These are phyloP conservation scores for Nothopassalora personata DNA, from an alignment of 2,329 filamentous ascomycete genomes.

Conservation along the genomic window DNA sequence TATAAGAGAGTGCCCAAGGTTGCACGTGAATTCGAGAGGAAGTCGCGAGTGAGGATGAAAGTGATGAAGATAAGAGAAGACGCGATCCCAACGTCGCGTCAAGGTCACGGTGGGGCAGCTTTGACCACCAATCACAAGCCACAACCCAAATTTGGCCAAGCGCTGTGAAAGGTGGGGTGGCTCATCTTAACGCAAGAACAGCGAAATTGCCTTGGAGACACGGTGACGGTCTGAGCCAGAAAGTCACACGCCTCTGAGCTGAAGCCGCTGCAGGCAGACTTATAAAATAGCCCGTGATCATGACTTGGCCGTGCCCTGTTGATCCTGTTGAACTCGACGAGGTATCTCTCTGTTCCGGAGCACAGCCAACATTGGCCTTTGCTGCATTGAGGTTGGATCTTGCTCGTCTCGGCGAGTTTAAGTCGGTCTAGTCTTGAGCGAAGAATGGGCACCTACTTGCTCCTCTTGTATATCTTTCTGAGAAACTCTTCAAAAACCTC, in stretches of 20 bases:
- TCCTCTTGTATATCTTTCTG: constrained; percentile 96
- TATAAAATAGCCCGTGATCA: too few species aligned
- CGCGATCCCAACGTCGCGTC: not conserved
- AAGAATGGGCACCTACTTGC: constrained; percentile 59
- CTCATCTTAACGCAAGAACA: not conserved
- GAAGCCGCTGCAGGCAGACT: too few species aligned
- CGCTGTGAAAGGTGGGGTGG: not conserved
- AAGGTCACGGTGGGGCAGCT: not conserved
- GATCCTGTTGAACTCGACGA: too few species aligned
- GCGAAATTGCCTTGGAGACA: not conserved
- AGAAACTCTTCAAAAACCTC: constrained; percentile 84
- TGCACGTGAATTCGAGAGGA: constrained; percentile 2
- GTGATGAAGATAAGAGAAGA: not conserved
- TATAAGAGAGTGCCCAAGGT: not conserved
- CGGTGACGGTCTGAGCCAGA: too few species aligned
- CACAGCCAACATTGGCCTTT: not conserved
- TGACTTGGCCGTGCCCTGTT: too few species aligned
- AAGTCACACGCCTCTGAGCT: too few species aligned
- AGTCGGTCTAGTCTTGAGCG: too few species aligned
- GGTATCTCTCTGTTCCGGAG: too few species aligned
- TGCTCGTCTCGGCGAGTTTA: too few species aligned
- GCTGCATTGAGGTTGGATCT: too few species aligned
- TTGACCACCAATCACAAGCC: not conserved
- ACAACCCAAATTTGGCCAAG: not conserved
- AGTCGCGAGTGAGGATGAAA: not conserved